A percentile compares a stretch with the other conserved stretches of the same genome.
Conservation (phyloP, 768 basidiomycete species). For the Panaeolus papilionaceus region DNA sequence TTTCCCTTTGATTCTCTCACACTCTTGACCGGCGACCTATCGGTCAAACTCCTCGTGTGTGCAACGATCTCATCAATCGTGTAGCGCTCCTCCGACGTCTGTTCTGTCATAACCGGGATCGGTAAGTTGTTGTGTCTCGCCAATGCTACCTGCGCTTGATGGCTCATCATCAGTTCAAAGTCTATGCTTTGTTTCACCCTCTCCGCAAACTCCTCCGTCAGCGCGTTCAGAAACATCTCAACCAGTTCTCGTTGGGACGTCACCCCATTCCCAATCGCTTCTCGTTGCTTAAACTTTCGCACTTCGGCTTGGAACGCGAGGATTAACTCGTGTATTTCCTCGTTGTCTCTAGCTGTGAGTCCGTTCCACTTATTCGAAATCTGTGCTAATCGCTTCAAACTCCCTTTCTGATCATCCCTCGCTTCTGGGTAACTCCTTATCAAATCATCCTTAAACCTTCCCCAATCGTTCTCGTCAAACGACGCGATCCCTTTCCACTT, state of each 20-base stretch:
- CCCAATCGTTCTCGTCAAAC: background rate
- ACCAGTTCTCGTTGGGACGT: background rate
- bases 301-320: background rate
- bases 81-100: background rate
- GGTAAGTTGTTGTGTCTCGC: background rate
- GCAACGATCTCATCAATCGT: background rate
- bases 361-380: background rate
- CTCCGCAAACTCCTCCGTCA: background rate
- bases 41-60: background rate
- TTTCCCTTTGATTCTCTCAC: background rate
- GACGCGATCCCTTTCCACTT: slow-evolving; percentile 11
- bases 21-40: background rate
- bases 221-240: background rate
- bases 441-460: slow-evolving; percentile 11
- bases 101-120: background rate
- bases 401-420: slow-evolving; percentile 3
- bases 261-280: background rate
- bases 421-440: slow-evolving; percentile 14
- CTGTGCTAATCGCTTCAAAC: background rate
- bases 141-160: background rate
- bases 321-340: background rate
- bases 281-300: background rate
- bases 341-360: background rate
- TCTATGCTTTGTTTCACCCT: background rate
- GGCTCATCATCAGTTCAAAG: background rate